Conservation (phyloP, 2,329 filamentous ascomycete species). For the Talaromyces piceae region DNA sequence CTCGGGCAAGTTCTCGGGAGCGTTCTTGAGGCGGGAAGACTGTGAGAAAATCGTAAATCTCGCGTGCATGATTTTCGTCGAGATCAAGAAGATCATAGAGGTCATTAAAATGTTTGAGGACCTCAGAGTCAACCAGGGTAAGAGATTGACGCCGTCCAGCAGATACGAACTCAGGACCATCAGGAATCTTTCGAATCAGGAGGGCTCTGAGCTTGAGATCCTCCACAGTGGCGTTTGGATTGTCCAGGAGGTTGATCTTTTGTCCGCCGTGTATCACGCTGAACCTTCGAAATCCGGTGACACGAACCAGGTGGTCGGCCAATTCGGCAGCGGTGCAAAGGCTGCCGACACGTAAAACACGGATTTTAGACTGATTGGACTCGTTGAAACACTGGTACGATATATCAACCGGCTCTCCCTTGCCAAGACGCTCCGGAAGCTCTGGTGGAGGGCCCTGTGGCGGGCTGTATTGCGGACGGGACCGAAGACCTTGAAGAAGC, state of each 20-base stretch:
- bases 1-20: slow-evolving; percentile 53
- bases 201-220: slow-evolving; percentile 61
- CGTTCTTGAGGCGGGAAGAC: slow-evolving; percentile 62
- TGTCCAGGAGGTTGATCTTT: slow-evolving; percentile 54
- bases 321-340: slow-evolving; percentile 65
- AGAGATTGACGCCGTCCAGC: slow-evolving; percentile 42
- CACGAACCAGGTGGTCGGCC: slow-evolving; percentile 57
- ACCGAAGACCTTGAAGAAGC: slow-evolving; percentile 52
- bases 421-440: slow-evolving; percentile 45
- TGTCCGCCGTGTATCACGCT: slow-evolving; percentile 64
- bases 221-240: slow-evolving; percentile 54
- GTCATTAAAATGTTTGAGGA: slow-evolving; percentile 74
- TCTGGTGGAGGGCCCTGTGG: slow-evolving; percentile 55
- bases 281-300: slow-evolving; percentile 70
- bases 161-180: slow-evolving; percentile 31
- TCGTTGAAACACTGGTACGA: slow-evolving; percentile 69
- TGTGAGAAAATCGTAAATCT: slow-evolving; percentile 65
- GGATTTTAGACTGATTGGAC: slow-evolving; percentile 51
- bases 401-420: slow-evolving; percentile 59
- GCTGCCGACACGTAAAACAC: slow-evolving; percentile 57
- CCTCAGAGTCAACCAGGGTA: slow-evolving; percentile 64
- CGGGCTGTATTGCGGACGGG: slow-evolving; percentile 52
- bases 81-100: slow-evolving; percentile 74
- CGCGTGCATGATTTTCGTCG: slow-evolving; percentile 60
- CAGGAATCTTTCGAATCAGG: slow-evolving; percentile 53